phyloP scores from a whole-genome alignment of 495 filamentous ascomycete species.

The Lophiostoma macrostomum region DNA sequence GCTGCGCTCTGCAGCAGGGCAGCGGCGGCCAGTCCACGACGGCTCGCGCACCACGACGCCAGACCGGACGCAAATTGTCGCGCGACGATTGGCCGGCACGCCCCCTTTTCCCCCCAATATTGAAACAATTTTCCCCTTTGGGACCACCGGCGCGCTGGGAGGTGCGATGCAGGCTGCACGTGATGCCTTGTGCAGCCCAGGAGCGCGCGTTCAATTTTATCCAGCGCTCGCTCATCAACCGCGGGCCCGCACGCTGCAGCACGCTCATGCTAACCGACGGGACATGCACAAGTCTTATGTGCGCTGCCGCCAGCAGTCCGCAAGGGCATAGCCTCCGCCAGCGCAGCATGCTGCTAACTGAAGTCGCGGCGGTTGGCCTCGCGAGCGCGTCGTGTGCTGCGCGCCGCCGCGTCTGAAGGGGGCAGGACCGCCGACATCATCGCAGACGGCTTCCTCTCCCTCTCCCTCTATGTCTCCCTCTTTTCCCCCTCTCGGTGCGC shows the following conservation, averaged over 20 bases:
- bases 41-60: background rate
- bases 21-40: conserved; percentile 1
- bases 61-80: background rate
- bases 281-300: conserved; percentile 20
- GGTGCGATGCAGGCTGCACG: conserved; percentile 9
- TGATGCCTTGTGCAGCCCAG: conserved; percentile 10
- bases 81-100: conserved; percentile 14
- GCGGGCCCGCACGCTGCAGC: too few species aligned
- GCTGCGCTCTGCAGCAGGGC: background rate
- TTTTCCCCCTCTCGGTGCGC: too few species aligned
- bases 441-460: too few species aligned
- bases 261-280: too few species aligned
- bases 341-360: background rate
- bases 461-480: too few species aligned
- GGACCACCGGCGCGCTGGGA: background rate
- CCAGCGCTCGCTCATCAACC: too few species aligned
- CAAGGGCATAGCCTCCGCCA: conserved; percentile 4
- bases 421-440: too few species aligned
- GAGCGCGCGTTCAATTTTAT: background rate
- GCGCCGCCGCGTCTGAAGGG: background rate
- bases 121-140: conserved; percentile 10
- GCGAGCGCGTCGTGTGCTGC: conserved; percentile 11
- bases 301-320: background rate
- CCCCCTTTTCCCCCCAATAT: conserved; percentile 21
- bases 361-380: conserved; percentile 3